Evolutionary conservation across 495 filamentous ascomycete species (phyloP), one percentile per base, ranked within the genome.

Genomic region (Bacidia gigantensis): DNA sequence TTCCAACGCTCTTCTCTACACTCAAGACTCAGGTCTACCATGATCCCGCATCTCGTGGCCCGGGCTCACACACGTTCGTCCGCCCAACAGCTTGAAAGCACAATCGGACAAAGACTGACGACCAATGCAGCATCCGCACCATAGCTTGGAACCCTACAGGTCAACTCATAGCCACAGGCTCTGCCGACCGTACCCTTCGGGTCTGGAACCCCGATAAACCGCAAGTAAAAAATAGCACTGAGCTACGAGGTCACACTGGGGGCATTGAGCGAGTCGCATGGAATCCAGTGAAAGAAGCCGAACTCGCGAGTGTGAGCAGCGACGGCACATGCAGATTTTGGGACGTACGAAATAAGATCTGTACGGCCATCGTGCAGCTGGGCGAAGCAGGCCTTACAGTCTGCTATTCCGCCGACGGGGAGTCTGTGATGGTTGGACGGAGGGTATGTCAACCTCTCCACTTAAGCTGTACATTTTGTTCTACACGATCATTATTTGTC

Each of bases 131-230:
- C 35, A 75, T 82, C 49, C 80, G 85, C 29, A 82, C 85, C 14
- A 76, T 98, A 58, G 82, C 83, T 54, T 98, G 92, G 92, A 94
- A 89, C 58, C 83, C 88, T 3, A 73, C 86, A 0, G 89, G 93
- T 23, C 85, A 78, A 23, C 73, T 93, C 11, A 81, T 98, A 55
- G 92, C 93, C 1, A 89, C 89, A 2, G 93, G 87, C 38, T 79
- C 87, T 21, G 73, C 78, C 9, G 86, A 94, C 63, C 81, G 83
- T 49, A 87, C 87, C 11, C 65, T 97, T 24, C 81, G 88, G 45
- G 87, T 95, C 55, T 87, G 89, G 89, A 95, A 95, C 62, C 88
- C 86, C 0, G 89, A 95, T 53, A 84, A 86, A 59, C 77, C 82
- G 21, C 78, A 84, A 62, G 79, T 84, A 26, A 81, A 79, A 58